phyloP scores from a whole-genome alignment of 108 stramenopile genomes.

The Skeletonema marinoi region DNA sequence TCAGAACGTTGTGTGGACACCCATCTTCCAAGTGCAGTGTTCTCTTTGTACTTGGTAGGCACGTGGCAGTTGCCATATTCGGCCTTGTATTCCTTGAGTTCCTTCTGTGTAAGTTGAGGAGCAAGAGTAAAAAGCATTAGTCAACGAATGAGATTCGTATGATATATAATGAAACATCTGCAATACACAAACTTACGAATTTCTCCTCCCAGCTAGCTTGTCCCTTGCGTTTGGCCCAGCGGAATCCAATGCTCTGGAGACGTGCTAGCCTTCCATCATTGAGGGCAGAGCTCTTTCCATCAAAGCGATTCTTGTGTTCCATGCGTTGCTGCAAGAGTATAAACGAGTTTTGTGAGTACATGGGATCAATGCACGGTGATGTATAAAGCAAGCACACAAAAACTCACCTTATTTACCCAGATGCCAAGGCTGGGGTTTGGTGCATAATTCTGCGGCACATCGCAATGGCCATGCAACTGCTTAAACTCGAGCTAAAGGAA shows the following conservation, averaged over 20 bases:
- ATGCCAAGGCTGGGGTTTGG: slow-evolving; percentile 73
- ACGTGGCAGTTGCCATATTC: slow-evolving; percentile 39
- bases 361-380: background rate
- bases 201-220: slow-evolving; percentile 53
- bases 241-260: slow-evolving; percentile 39
- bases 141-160: background rate
- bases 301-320: slow-evolving; percentile 47
- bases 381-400: background rate
- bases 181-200: slow-evolving; percentile 22
- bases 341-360: background rate
- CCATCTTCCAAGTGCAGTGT: slow-evolving; percentile 53
- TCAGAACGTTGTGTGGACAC: slow-evolving; percentile 52
- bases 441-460: slow-evolving; percentile 75
- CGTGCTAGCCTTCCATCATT: slow-evolving; percentile 29
- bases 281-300: slow-evolving; percentile 44
- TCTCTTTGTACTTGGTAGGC: slow-evolving; percentile 44
- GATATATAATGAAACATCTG: background rate
- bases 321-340: slow-evolving; percentile 38
- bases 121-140: background rate
- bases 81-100: slow-evolving; percentile 33
- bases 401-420: slow-evolving; percentile 64
- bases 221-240: slow-evolving; percentile 56
- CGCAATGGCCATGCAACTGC: slow-evolving; percentile 61
- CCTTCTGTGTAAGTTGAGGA: slow-evolving; percentile 8
- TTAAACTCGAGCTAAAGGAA: slow-evolving; percentile 14